Percentiles rank a stretch among this genome's conserved stretches.
These are phyloP conservation scores for Aspergillus sparsus DNA, from an alignment of 495 filamentous ascomycete species.

Conservation along the genomic window DNA sequence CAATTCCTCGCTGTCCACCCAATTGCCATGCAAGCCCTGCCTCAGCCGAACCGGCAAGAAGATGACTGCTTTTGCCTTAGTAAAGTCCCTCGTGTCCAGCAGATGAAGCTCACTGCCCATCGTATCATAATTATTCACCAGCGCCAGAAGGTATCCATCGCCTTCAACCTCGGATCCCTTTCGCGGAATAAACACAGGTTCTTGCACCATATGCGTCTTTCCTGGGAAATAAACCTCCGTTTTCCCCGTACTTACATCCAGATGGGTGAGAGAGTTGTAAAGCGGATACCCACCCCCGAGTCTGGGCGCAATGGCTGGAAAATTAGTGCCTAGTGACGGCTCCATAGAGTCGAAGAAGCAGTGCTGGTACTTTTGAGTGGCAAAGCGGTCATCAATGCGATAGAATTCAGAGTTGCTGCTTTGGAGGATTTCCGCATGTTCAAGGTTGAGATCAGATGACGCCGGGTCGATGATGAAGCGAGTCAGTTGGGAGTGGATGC, in stretches of 20 bases:
- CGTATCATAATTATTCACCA: constrained; percentile 55
- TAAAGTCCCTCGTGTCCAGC: constrained; percentile 48
- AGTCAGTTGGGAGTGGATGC: constrained; percentile 32
- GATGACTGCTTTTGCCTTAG: constrained; percentile 44
- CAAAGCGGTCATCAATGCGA: constrained; percentile 58
- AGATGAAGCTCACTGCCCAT: constrained; percentile 53
- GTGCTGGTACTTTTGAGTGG: constrained; percentile 53
- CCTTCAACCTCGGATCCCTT: constrained; percentile 44
- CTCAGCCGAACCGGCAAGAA: constrained; percentile 10
- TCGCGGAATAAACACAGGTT: constrained; percentile 58
- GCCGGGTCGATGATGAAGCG: constrained; percentile 22
- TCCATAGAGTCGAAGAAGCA: constrained; percentile 56
- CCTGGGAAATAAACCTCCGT: constrained; percentile 48
- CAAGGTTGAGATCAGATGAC: constrained; percentile 21
- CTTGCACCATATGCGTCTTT: constrained; percentile 53
- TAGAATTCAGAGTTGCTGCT: constrained; percentile 57
- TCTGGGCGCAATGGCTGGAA: constrained; percentile 21
- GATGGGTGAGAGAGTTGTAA: constrained; percentile 49
- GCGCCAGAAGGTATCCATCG: constrained; percentile 56
- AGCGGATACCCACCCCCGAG: constrained; percentile 36
- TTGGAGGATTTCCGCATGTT: constrained; percentile 36
- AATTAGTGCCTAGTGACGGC: constrained; percentile 46
- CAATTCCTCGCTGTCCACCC: constrained; percentile 9
- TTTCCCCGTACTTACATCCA: constrained; percentile 35
- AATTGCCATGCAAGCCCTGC: constrained; percentile 10